These are phyloP conservation scores for Clarireedia hainanense DNA, from an alignment of 2,329 filamentous ascomycete genomes.

Conservation along the genomic window DNA sequence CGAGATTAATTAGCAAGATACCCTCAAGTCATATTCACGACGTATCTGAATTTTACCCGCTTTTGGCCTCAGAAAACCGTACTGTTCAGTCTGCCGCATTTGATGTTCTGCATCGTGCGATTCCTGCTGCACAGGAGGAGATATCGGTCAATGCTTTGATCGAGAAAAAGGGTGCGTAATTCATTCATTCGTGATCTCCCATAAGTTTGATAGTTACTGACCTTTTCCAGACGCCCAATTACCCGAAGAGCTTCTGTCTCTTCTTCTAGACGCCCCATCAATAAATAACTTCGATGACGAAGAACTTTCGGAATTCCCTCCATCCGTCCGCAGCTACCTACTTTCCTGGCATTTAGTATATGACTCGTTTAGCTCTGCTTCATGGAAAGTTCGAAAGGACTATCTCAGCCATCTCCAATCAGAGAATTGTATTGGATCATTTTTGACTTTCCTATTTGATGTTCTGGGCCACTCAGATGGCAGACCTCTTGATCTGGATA, in stretches of 20 bases:
- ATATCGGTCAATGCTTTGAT: conserved; percentile 70
- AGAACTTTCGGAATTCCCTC: conserved; percentile 60
- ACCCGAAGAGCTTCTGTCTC: conserved; percentile 75
- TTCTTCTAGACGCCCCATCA: conserved; percentile 71
- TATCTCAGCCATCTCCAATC: conserved; percentile 75
- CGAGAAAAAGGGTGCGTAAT: conserved; percentile 50
- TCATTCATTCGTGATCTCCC: not conserved
- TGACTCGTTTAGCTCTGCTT: conserved; percentile 71
- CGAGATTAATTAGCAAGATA: conserved; percentile 58
- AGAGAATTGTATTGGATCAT: conserved; percentile 55
- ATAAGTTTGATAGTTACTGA: conserved; percentile 10
- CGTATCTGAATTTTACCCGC: conserved; percentile 60
- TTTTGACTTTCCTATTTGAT: conserved; percentile 77
- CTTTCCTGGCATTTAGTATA: conserved; percentile 87
- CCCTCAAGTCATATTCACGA: conserved; percentile 55
- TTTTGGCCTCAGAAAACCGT: conserved; percentile 68
- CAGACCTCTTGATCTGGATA: conserved; percentile 65
- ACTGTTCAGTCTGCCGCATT: conserved; percentile 76
- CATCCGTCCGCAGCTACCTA: conserved; percentile 68
- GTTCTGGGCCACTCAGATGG: conserved; percentile 73
- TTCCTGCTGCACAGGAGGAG: conserved; percentile 72
- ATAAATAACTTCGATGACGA: conserved; percentile 60
- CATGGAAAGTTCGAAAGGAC: conserved; percentile 73
- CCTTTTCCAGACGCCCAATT: conserved; percentile 51
- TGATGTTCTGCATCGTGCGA: conserved; percentile 68